These are phyloP conservation scores for Solanum chacoense DNA, from an alignment of 305 asterid species.

Conservation along the genomic window DNA sequence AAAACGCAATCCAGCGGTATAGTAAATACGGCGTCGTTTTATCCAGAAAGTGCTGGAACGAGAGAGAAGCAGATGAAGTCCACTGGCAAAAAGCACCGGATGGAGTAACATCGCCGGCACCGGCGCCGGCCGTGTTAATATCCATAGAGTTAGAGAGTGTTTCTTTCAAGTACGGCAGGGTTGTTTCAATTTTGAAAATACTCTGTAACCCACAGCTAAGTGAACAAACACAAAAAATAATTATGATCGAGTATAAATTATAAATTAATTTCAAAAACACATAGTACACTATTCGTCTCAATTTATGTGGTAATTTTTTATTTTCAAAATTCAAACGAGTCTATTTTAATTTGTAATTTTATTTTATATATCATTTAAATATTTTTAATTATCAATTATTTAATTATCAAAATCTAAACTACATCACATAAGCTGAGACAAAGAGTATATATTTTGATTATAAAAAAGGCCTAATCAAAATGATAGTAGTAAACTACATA, in stretches of 20 bases:
- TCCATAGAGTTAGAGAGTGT: neutral
- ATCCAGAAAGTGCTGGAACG: slow-evolving; percentile 43
- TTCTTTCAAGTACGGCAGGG: neutral
- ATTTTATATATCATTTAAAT: no score
- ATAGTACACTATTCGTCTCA: neutral
- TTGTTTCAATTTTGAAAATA: neutral
- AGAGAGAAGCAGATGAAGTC: slow-evolving; percentile 24
- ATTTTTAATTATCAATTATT: no score
- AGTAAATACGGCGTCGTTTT: slow-evolving; percentile 38
- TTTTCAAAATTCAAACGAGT: no score
- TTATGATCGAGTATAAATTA: neutral
- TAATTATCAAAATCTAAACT: no score
- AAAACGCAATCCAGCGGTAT: slow-evolving; percentile 50
- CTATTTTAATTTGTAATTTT: no score
- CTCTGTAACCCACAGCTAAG: neutral
- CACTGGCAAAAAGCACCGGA: slow-evolving; percentile 8
- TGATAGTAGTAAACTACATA: neutral
- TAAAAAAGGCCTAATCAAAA: neutral
- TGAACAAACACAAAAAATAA: neutral
- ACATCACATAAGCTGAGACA: neutral
- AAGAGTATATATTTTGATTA: no score
- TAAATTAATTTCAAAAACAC: neutral
- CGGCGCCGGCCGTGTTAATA: neutral
- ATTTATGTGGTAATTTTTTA: no score
- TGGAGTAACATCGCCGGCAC: slow-evolving; percentile 7